Percentiles rank a stretch among this genome's conserved stretches.
phyloP scores from a whole-genome alignment of 2,329 filamentous ascomycete species.

The Aureobasidium lini region DNA sequence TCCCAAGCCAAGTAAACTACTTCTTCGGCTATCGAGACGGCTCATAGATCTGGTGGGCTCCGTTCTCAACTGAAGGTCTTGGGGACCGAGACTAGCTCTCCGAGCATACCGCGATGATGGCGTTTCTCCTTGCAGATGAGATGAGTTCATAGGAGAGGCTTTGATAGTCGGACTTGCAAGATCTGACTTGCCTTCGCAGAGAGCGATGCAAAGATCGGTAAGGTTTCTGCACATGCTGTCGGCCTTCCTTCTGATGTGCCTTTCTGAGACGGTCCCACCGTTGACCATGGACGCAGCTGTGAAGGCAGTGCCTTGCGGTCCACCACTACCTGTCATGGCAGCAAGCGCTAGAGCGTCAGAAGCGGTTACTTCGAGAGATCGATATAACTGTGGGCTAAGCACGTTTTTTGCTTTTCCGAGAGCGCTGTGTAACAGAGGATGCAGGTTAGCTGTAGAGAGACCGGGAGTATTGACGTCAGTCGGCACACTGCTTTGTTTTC shows the following conservation, averaged over 20 bases:
- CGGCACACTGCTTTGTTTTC: conserved; percentile 35
- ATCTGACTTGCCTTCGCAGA: conserved; percentile 36
- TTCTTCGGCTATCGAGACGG: conserved; percentile 8
- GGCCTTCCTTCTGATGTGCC: conserved; percentile 80
- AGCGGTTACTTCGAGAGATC: conserved; percentile 71
- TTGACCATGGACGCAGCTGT: conserved; percentile 56
- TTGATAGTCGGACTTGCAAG: not conserved
- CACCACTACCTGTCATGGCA: conserved; percentile 65
- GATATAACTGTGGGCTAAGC: conserved; percentile 64
- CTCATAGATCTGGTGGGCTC: conserved; percentile 13
- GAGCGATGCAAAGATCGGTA: conserved; percentile 82
- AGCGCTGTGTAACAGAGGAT: conserved; percentile 74
- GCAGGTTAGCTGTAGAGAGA: conserved; percentile 45
- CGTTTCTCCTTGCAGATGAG: not conserved
- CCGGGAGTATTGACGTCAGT: conserved; percentile 31
- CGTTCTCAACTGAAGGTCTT: conserved; percentile 4
- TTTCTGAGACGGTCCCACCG: conserved; percentile 54
- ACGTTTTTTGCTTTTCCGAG: conserved; percentile 68
- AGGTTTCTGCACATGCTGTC: conserved; percentile 88
- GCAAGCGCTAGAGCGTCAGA: conserved; percentile 74
- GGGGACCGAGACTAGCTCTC: conserved; percentile 4
- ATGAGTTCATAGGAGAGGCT: not conserved
- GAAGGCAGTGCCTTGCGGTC: conserved; percentile 54
- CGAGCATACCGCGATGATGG: conserved; percentile 7
- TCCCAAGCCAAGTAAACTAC: conserved; percentile 9